Conservation (phyloP, 139 green algal genomes). For the Coelastrella sp. region DNA sequence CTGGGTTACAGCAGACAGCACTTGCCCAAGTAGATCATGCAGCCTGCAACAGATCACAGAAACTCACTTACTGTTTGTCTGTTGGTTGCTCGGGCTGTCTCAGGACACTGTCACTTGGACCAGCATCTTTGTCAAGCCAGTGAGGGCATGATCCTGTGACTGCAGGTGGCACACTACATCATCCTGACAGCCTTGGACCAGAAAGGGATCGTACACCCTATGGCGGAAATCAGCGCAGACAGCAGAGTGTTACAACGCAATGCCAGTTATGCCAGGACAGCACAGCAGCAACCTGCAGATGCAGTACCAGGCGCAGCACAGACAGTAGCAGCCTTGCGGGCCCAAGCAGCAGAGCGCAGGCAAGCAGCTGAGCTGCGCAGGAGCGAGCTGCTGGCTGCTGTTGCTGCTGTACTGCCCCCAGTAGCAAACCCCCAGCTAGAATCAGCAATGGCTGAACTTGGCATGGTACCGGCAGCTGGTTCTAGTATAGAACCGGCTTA, state of each 20-base stretch:
- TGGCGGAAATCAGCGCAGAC: background rate
- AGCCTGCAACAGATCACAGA: too few species aligned
- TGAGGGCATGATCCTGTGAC: background rate
- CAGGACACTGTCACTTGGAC: too few species aligned
- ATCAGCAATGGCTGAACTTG: background rate
- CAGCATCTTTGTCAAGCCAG: background rate
- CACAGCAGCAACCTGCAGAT: constrained; percentile 27
- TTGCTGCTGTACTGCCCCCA: constrained; percentile 4
- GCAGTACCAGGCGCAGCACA: constrained; percentile 3
- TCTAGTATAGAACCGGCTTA: background rate
- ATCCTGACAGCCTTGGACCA: constrained; percentile 66
- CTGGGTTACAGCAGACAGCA: too few species aligned
- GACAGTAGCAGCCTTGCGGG: background rate
- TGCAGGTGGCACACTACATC: constrained; percentile 76
- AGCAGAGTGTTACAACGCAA: background rate
- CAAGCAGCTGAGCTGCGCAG: background rate
- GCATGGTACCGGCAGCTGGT: background rate
- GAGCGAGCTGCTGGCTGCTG: background rate
- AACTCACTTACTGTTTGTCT: too few species aligned
- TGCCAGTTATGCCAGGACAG: background rate
- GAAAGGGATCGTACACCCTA: constrained; percentile 1
- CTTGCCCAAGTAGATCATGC: too few species aligned
- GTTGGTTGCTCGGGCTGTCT: too few species aligned
- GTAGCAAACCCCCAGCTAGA: background rate
- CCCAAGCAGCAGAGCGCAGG: background rate